Evolutionary conservation across 148 eudicot genomes (phyloP), one percentile per base, ranked within the genome.

Genomic region (Silene latifolia): DNA sequence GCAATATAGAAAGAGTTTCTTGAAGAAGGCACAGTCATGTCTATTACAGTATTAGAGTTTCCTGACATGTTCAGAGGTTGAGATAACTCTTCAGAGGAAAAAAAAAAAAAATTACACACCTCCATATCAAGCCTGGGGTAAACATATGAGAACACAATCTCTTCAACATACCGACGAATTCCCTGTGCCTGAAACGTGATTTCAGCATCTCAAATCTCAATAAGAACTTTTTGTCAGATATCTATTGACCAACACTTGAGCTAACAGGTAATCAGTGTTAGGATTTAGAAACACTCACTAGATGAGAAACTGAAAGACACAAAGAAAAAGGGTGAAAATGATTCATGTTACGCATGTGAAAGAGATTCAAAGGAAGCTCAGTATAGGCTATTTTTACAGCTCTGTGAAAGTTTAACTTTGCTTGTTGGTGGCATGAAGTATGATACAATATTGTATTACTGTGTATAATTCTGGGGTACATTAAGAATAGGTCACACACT

Each of bases 61-160:
- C 39, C 46, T 47, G 27, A 46, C 48, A 24, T 25, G 51, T 57
- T 32, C 5, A 25, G 17, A 69, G 60, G 19, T 21, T 54, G 63
- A 78, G 57, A 21, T 24, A 17, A 67, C 56, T 12, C 68, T 65
- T 23, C 35, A 39, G 23, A 19, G 17, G n/a, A 23, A 63, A 23
- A 70, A 29, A 53, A 74, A 63, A 59, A 60, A 18, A 78, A 9
- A n/a, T n/a, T 17, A 74, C 82, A 12, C 71, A 90, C 96, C 98
- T 86, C 97, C 88, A 90, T 83, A 82, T 94, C 98, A 71, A 94
- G 90, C 83, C 98, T 89, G 9, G 98, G 98, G 82, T 92, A 94
- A 68, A 95, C 80, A 71, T 83, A 89, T 35, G 83, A 76, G 80
- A 95, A 92, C 35, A 90, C 88, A 71, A 94, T 90, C 80, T 94